Evolutionary conservation across 73 alveolate species (phyloP).

Genomic region (Tetrahymena thermophila): DNA sequence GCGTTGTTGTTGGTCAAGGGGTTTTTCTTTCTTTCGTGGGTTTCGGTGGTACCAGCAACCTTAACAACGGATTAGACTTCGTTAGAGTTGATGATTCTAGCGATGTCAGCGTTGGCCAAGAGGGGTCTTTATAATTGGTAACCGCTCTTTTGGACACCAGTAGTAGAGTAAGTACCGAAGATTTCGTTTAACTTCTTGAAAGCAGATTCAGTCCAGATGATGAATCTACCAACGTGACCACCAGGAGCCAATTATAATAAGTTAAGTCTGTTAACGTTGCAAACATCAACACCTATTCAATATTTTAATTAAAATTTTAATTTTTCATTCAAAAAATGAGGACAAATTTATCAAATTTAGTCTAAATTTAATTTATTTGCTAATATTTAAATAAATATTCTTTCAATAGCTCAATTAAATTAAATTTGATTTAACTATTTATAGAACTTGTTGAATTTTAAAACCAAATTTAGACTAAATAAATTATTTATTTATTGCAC

Average conservation of each 20-base stretch:
- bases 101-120: conserved; percentile 74
- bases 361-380: not conserved
- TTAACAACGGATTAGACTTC: conserved; percentile 62
- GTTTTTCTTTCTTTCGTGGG: conserved; percentile 56
- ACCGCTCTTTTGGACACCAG: conserved; percentile 74
- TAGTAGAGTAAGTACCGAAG: conserved; percentile 74
- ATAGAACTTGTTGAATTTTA: not conserved
- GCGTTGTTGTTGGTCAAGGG: conserved; percentile 67
- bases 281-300: conserved; percentile 74
- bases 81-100: conserved; percentile 81
- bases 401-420: no score
- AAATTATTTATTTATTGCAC: not conserved
- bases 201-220: conserved; percentile 89
- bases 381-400: no score
- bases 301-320: not conserved
- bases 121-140: conserved; percentile 83
- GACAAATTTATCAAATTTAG: not conserved
- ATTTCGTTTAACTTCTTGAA: conserved; percentile 69
- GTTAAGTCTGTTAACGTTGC: conserved; percentile 87
- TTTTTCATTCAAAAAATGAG: not conserved
- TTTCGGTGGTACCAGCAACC: conserved; percentile 46
- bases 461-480: not conserved
- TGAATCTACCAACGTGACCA: conserved; percentile 92
- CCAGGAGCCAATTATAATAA: conserved; percentile 94
- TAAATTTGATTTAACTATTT: no score